phyloP scores from a whole-genome alignment of 208 protist genomes.

The Sergeia podlipaevii region DNA sequence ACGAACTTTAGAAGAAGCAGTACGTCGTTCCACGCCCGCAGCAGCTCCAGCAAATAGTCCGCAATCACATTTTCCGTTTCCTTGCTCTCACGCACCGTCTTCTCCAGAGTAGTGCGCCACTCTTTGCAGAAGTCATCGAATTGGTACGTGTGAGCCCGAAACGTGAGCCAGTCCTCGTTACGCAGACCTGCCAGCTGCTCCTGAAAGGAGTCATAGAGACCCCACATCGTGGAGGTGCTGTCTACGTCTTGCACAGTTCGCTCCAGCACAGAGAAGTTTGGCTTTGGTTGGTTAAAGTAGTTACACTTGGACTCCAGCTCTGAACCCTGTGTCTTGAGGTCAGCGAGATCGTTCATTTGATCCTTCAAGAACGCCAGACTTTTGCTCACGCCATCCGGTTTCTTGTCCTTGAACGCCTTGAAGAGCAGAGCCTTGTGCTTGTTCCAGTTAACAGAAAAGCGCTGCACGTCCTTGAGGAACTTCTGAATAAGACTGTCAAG shows the following conservation, averaged over 20 bases:
- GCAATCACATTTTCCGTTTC: slow-evolving; percentile 35
- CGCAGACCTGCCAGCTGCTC: slow-evolving; percentile 67
- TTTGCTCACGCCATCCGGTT: slow-evolving; percentile 46
- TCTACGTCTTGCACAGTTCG: slow-evolving; percentile 63
- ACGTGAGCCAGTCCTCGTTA: slow-evolving; percentile 94
- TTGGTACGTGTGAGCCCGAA: slow-evolving; percentile 87
- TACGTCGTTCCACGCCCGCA: slow-evolving; percentile 65
- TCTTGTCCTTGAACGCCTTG: slow-evolving; percentile 57
- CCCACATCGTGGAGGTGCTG: slow-evolving; percentile 65
- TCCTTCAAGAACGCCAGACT: slow-evolving; percentile 72
- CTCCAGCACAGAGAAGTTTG: slow-evolving; percentile 65
- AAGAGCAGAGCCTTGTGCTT: slow-evolving; percentile 82
- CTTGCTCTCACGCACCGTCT: slow-evolving; percentile 3
- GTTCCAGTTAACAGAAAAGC: slow-evolving; percentile 88
- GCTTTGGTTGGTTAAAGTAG: slow-evolving; percentile 88
- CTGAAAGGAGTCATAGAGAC: slow-evolving; percentile 83
- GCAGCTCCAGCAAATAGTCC: slow-evolving; percentile 60
- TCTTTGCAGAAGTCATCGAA: slow-evolving; percentile 95
- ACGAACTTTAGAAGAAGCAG: slow-evolving; percentile 89
- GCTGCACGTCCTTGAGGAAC: slow-evolving; percentile 84
- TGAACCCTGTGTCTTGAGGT: slow-evolving; percentile 53
- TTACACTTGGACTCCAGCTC: slow-evolving; percentile 87
- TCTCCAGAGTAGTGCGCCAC: slow-evolving; percentile 59
- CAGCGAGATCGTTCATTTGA: slow-evolving; percentile 71
- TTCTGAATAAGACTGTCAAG: slow-evolving; percentile 85